Evolutionary conservation across 2,329 filamentous ascomycete genomes (phyloP), one percentile per base, ranked within the genome.

Genomic region (Penicillium oxalicum): DNA sequence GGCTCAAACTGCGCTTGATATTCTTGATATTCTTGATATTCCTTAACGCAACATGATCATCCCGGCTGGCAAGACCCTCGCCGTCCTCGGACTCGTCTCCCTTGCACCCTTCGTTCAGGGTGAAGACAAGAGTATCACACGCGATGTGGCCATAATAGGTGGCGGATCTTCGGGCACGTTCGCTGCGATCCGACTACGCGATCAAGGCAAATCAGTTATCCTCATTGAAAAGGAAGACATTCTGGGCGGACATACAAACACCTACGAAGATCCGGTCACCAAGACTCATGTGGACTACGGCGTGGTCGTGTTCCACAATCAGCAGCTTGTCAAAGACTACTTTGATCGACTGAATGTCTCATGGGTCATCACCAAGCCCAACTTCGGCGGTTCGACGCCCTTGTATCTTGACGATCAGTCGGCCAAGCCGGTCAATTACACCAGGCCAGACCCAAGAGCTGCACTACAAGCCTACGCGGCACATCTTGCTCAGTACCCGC

Each of bases 181-280:
- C 24, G 29, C 51, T n/a, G 53, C 53, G 3, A 32, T 55, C 18
- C 33, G 39, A 40, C 53, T 72, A 1, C 53, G 54, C 6, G 64
- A 70, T 40, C 27, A 55, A 40, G 55, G 56, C 3, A 64, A 68
- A 45, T 62, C 60, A 1, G 61, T 70, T 3, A 55, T 64, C 2
- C 50, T 73, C 0, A 52, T 73, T 24, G 70, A 73, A 49, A 63
- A 61, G 28, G 54, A 66, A n/a, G 50, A 29, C n/a, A 13, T 43
- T 4, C 56, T 72, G 7, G 69, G 69, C 11, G 69, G 69, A 13
- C 63, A 69, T 46, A 59, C 60, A 9, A 59, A 65, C 12, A 65
- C 60, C 7, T 64, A 64, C 43, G 52, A 70, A 47, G 59, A 65
- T 6, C 51, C 41, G 2, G 52, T 55, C 1, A 63, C 58, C 0